These are phyloP conservation scores for Centaurea solstitialis DNA, from an alignment of 129 eudicot genomes.

Conservation along the genomic window DNA sequence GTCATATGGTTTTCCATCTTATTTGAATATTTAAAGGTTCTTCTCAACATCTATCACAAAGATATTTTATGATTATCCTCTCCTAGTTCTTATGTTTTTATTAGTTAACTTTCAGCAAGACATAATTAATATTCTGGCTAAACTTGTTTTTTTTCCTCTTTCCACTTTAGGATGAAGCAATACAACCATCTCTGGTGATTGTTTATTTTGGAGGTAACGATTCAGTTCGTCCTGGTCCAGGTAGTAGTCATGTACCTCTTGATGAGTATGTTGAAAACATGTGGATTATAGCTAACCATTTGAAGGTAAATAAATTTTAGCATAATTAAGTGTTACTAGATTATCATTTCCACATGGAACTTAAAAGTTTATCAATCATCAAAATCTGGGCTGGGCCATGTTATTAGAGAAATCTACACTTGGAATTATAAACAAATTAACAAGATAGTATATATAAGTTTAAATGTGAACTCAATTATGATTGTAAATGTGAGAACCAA, in stretches of 20 bases:
- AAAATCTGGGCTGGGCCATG: too few species aligned
- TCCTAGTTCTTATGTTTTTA: neutral
- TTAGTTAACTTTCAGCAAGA: neutral
- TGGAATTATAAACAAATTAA: too few species aligned
- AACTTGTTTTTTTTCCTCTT: neutral
- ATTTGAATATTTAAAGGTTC: neutral
- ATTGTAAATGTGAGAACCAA: too few species aligned
- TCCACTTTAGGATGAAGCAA: constrained; percentile 44
- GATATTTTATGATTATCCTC: neutral
- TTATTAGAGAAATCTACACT: too few species aligned
- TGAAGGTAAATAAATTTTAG: constrained; percentile 45
- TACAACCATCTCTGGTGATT: constrained; percentile 66
- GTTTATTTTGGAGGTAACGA: constrained; percentile 87
- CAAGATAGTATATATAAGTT: too few species aligned
- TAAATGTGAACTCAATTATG: too few species aligned
- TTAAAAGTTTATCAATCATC: too few species aligned
- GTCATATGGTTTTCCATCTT: neutral
- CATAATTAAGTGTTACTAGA: neutral
- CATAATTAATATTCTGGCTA: neutral
- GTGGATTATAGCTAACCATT: constrained; percentile 63
- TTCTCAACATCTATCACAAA: neutral
- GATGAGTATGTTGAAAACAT: constrained; percentile 73
- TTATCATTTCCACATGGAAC: too few species aligned
- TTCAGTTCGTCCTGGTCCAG: constrained; percentile 46
- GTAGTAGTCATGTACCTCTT: constrained; percentile 76